Base-by-base conservation (phyloP, 2,329 filamentous ascomycete species). In the Dactylonectria estremocensis region DNA sequence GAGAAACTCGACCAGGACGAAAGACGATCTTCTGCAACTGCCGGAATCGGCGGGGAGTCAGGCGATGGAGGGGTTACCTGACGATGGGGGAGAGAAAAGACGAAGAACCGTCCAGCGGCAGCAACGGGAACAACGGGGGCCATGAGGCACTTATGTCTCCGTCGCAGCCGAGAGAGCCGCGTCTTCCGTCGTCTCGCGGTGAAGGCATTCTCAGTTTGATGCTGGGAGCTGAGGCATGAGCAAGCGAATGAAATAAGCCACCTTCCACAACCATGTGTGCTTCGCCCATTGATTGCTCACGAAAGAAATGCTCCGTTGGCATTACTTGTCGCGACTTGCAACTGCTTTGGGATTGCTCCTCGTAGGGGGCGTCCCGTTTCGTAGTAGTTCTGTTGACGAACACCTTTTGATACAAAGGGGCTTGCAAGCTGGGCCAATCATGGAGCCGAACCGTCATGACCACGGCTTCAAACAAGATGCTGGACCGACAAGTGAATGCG, bases 131-230 rank as follows among this genome's bases (percentile, higher is more conserved):
- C 28, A 56, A 49, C 31, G 60, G 60, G 60, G 60, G n/a, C 14
- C 43, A n/a, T 37, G 63, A 66, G 57, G 57, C 63, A 66, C 61
- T 61, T 62, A 66, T 58, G 58, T 20, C 28, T 43, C 64, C 64
- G 64, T 66, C 18, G 37, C 64, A 61, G 64, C 64, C 64, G 64
- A 66, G 58, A 18, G 64, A 66, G 54, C 64, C 64, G 64, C 55
- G 14, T 61, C 56, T 66, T 66, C 64, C 64, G 64, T 56, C 49
- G 40, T 16, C 35, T 37, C 40, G 52, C 31, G 18, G 20, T 8
- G 33, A 22, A 24, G 43, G 31, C 52, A 55, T 48, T 6, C 16
- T 24, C 18, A 22, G 14, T 14, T 14, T 5, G 40, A 43, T 56
- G 43, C 7, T n/a, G n/a, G 16, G 40, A 43, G 24, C 33, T 35